Conservation (phyloP, 345 rosid species). For the Cardiospermum halicacabum region DNA sequence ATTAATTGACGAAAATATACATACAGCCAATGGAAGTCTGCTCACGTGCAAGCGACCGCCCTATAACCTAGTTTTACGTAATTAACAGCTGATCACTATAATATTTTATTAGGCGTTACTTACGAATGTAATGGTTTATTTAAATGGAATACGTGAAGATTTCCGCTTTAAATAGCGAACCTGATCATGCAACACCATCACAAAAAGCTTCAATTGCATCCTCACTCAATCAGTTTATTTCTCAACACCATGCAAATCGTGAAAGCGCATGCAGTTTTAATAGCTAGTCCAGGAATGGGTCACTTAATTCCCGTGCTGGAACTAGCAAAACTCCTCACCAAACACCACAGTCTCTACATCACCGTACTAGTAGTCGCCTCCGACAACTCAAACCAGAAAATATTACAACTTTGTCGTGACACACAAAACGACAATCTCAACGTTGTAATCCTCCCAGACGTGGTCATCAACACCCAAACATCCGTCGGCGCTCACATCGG, state of each 20-base stretch:
- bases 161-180: neutral
- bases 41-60: too few relatives aligned
- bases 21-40: too few relatives aligned
- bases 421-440: conserved; percentile 8
- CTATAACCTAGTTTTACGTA: too few relatives aligned
- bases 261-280: conserved; percentile 29
- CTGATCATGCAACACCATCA: neutral
- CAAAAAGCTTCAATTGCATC: neutral
- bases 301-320: conserved; percentile 48
- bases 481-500: conserved; percentile 1
- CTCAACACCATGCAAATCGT: conserved; percentile 5
- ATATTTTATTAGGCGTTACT: too few relatives aligned
- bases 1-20: too few relatives aligned
- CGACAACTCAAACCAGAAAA: conserved; percentile 4
- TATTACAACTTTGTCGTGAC: conserved; percentile 8
- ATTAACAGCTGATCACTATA: too few relatives aligned
- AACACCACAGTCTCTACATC: conserved; percentile 23
- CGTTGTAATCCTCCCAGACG: conserved; percentile 23
- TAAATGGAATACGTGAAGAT: too few relatives aligned
- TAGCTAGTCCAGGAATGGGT: conserved; percentile 51
- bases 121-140: too few relatives aligned
- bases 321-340: conserved; percentile 33
- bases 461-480: conserved; percentile 26
- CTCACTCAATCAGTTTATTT: neutral
- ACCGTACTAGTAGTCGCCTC: conserved; percentile 27